Evolutionary conservation across 2,329 filamentous ascomycete genomes (phyloP).

Genomic region (Exophiala dermatitidis): DNA sequence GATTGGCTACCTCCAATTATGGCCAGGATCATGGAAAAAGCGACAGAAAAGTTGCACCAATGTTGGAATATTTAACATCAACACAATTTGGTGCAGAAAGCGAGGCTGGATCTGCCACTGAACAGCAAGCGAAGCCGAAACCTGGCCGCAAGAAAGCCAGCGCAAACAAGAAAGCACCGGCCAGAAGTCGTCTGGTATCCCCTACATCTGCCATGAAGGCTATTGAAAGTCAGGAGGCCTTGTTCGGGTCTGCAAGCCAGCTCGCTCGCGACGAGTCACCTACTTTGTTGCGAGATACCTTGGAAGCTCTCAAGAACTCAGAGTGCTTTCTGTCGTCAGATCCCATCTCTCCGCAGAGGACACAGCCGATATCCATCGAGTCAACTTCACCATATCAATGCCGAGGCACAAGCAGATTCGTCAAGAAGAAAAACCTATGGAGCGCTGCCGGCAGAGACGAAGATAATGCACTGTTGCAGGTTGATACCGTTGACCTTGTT

Average conservation of each 20-base stretch:
- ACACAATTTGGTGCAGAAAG: slow-evolving; percentile 18
- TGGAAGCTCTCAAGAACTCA: slow-evolving; percentile 55
- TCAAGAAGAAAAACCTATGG: slow-evolving; percentile 53
- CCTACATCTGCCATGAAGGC: slow-evolving; percentile 61
- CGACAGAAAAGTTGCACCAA: slow-evolving; percentile 29
- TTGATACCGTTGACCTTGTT: slow-evolving; percentile 55
- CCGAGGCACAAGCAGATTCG: slow-evolving; percentile 31
- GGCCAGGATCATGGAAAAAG: slow-evolving; percentile 32
- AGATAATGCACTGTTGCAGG: slow-evolving; percentile 57
- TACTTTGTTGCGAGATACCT: slow-evolving; percentile 55
- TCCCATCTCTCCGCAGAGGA: slow-evolving; percentile 17
- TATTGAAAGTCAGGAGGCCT: slow-evolving; percentile 62
- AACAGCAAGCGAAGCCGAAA: slow-evolving; percentile 16
- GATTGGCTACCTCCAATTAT: slow-evolving; percentile 67
- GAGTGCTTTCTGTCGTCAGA: slow-evolving; percentile 33
- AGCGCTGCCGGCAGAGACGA: slow-evolving; percentile 59
- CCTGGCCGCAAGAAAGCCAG: slow-evolving; percentile 10
- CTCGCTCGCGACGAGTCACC: slow-evolving; percentile 66
- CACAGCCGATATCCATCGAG: slow-evolving; percentile 19
- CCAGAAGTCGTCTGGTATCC: slow-evolving; percentile 53
- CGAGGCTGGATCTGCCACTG: slow-evolving; percentile 2
- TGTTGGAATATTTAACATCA: slow-evolving; percentile 44
- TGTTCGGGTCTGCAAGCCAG: slow-evolving; percentile 84
- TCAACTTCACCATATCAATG: slow-evolving; percentile 28
- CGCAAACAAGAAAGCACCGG: slow-evolving; percentile 28